Conservation (phyloP, 331 rosid species). For the Saraca asoca region DNA sequence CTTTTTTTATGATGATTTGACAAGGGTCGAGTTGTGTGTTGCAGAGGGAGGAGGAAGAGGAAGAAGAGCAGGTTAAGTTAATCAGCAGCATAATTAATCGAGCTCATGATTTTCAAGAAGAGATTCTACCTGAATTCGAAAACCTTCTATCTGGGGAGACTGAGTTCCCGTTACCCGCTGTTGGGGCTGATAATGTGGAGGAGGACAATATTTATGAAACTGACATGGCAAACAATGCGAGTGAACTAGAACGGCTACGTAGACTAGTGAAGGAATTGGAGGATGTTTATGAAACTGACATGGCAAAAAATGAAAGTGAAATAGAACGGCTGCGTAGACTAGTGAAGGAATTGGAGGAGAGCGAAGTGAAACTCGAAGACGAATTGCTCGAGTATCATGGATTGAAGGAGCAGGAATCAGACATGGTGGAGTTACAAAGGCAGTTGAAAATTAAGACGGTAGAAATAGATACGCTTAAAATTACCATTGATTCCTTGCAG, state of each 20-base stretch:
- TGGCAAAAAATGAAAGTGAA: constrained; percentile 77
- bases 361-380: constrained; percentile 91
- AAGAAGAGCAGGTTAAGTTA: constrained; percentile 74
- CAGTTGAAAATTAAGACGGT: constrained; percentile 82
- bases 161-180: constrained; percentile 56
- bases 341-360: constrained; percentile 86
- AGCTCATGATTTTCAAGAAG: constrained; percentile 57
- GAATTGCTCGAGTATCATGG: constrained; percentile 92
- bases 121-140: constrained; percentile 79
- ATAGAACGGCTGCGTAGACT: constrained; percentile 59
- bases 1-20: constrained; percentile 30
- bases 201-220: constrained; percentile 58
- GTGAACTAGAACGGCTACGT: constrained; percentile 66
- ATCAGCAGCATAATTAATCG: constrained; percentile 72
- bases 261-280: constrained; percentile 73
- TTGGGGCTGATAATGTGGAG: constrained; percentile 34
- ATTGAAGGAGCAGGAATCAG: constrained; percentile 88
- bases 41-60: constrained; percentile 68
- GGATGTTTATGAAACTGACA: constrained; percentile 74
- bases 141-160: constrained; percentile 79
- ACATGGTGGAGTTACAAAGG: constrained; percentile 64
- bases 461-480: constrained; percentile 77
- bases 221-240: constrained; percentile 77
- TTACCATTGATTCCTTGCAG: constrained; percentile 75
- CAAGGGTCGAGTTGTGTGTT: constrained; percentile 26